Base-by-base conservation (phyloP, 257 asterid genomes). In the Plantago major region DNA sequence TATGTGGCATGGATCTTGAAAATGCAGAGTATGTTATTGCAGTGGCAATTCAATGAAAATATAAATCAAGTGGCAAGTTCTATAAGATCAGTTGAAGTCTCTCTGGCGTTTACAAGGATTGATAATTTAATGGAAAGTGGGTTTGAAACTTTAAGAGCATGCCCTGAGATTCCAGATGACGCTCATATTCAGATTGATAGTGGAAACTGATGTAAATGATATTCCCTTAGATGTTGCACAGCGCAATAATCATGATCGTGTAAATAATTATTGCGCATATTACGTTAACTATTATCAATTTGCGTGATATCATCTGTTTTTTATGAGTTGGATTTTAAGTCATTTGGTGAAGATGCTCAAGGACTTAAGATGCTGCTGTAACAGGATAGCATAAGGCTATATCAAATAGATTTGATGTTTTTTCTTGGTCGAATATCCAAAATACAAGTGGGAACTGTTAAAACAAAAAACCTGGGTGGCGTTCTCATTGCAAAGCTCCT, bases 391-490 rank as follows among this genome's bases (percentile, higher is more conserved):
- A 82, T 76, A 88, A 84, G 82, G 77, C 78, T 66, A 81, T 88
- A 58, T 75, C 86, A 11, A 76, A 76, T 53, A 81, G 82, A 61
- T 81, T 60, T 70, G n/a, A 63, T 78, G 28, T 79, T 72, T 18
- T 90, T 90, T 71, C 75, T 64, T 88, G 94, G 96, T 78, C 96
- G 62, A 82, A 82, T 72, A 65, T 74, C 58, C 81, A 60, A 26
- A 55, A 67, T 46, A 49, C 68, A 40, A 72, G 60, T 47, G 67
- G 58, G 66, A 77, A 67, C 69, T 57, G 58, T 57, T 68, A 78
- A 74, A 88, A 84, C 72, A 96, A 90, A 78, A 78, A 76, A 69
- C 88, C 96, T 77, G 98, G 98, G 59, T 90, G n/a, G n/a, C n/a
- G n/a, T n/a, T n/a, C n/a, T n/a, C n/a, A n/a, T n/a, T 88, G 96